Conservation (phyloP, 352 stramenopile species). For the Blastocystis sp. region DNA sequence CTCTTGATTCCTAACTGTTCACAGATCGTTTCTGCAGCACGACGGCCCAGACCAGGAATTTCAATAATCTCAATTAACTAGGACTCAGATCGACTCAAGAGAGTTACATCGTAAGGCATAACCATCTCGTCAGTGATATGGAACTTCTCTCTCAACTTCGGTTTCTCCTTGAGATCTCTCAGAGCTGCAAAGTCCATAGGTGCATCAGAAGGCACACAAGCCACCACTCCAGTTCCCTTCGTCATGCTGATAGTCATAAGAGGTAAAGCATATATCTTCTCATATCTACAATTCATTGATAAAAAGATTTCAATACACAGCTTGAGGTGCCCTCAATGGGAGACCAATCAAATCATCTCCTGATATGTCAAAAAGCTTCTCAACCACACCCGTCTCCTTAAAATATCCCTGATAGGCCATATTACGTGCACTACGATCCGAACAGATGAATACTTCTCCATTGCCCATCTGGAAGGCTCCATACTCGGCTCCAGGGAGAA, state of each 20-base stretch:
- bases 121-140: slow-evolving; percentile 96
- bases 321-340: slow-evolving; percentile 88
- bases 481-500: slow-evolving; percentile 96
- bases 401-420: slow-evolving; percentile 72
- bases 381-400: slow-evolving; percentile 76
- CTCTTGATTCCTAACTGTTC: slow-evolving; percentile 95
- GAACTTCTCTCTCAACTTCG: slow-evolving; percentile 95
- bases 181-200: slow-evolving; percentile 97
- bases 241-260: slow-evolving; percentile 98
- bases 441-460: slow-evolving; percentile 83
- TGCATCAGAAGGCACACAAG: slow-evolving; percentile 94
- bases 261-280: slow-evolving; percentile 97
- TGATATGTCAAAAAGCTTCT: slow-evolving; percentile 80
- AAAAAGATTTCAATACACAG: too few relatives aligned
- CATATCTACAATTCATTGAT: slow-evolving; percentile 84
- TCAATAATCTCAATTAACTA: slow-evolving; percentile 92
- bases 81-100: background rate
- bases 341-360: slow-evolving; percentile 93
- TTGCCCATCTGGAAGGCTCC: slow-evolving; percentile 91
- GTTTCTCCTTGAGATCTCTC: slow-evolving; percentile 97
- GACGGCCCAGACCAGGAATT: slow-evolving; percentile 94
- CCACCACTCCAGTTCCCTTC: slow-evolving; percentile 98
- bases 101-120: slow-evolving; percentile 83
- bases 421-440: slow-evolving; percentile 70
- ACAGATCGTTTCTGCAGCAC: slow-evolving; percentile 89